Conservation (phyloP, 768 basidiomycete species). For the Pisolithus marmoratus region DNA sequence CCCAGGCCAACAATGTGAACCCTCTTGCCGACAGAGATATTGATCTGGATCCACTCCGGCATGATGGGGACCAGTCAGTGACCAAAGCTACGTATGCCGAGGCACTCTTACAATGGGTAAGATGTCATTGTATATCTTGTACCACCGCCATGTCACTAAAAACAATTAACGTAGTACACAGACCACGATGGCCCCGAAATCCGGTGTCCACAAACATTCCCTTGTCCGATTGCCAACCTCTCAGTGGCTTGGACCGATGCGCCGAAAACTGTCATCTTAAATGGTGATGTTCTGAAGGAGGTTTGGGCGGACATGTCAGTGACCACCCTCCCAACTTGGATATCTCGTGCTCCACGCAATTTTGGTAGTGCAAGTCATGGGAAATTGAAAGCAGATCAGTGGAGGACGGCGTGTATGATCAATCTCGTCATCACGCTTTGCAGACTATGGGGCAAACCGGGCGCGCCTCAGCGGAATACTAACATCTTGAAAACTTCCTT, state of each 20-base stretch:
- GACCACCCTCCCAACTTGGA: conserved; percentile 13
- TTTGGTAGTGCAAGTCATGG: conserved; percentile 28
- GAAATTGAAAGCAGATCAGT: conserved; percentile 31
- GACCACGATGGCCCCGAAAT: neutral
- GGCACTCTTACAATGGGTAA: too few relatives aligned
- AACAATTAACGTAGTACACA: neutral
- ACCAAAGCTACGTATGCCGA: too few relatives aligned
- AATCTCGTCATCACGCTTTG: conserved; percentile 25
- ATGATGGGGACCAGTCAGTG: too few relatives aligned
- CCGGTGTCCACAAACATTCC: neutral
- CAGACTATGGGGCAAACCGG: conserved; percentile 20
- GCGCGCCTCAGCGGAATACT: neutral
- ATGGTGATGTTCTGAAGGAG: neutral
- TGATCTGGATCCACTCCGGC: too few relatives aligned
- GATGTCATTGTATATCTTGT: too few relatives aligned
- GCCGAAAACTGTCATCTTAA: neutral
- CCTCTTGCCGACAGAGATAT: too few relatives aligned
- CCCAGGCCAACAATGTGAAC: neutral
- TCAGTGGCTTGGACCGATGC: neutral
- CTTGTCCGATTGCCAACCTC: neutral
- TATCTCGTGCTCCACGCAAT: conserved; percentile 24
- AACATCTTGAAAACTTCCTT: neutral
- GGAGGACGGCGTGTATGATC: conserved; percentile 15
- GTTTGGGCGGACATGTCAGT: conserved; percentile 3
- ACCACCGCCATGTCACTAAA: too few relatives aligned